Evolutionary conservation across 306 rosid species (phyloP), one percentile per base, ranked within the genome.

Genomic region (Vachellia pachyceras): DNA sequence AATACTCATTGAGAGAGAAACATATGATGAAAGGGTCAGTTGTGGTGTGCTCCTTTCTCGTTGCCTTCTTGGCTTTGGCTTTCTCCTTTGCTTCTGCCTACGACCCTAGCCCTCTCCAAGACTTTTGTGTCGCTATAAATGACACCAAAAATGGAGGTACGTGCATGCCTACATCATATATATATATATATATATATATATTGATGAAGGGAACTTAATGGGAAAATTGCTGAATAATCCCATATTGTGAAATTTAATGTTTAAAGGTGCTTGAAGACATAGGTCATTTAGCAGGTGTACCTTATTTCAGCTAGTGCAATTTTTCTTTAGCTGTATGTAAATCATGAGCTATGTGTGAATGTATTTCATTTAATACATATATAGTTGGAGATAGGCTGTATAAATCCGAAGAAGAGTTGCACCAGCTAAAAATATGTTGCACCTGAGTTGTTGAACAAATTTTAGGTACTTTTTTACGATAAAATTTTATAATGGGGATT

Each of bases 31-130:
- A 58, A 58, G 13, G 63, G 2, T n/a, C 25, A 8, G 13, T 8
- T 3, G 5, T n/a, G 3, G 1, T 55, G 10, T 18, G 25, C 63
- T 55, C 63, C 33, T 29, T 29, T 3, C 5, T 55, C 3, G 33
- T 55, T 55, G 63, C 63, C 13, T 5, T 55, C 33, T 18, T 55
- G 63, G 63, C 63, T 20, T 55, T 55, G 63, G 25, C 63, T 55
- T 55, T 20, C 33, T 55, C 63, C 63, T 9, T 64, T 72, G 72
- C 60, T 80, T 80, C 69, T 71, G 84, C 87, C 61, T 84, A 76
- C 76, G 87, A 84, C 20, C 87, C 87, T 1, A 80, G 84, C 79
- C 84, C 84, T 20, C 37, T 84, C 3, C 87, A 84, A 71, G 87
- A 84, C 70, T 76, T 84, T 3, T 84, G 87, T 80, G 84, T 84